Conservation (phyloP, 805 yeast species). For the Barnettozyma sp. region DNA sequence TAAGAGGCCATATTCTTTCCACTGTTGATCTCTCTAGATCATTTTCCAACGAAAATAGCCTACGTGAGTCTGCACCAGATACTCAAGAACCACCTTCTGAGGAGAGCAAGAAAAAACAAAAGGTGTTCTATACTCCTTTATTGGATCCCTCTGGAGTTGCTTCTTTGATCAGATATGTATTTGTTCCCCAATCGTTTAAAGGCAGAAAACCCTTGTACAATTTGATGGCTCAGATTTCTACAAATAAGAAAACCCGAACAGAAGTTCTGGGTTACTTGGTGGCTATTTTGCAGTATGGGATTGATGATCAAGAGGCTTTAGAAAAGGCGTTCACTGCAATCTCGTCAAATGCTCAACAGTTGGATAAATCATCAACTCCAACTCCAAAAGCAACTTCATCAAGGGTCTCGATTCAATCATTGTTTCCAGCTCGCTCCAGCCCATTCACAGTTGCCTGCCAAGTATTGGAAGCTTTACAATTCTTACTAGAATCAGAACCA, state of each 20-base stretch:
- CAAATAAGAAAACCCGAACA: conserved; percentile 68
- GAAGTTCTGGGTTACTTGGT: conserved; percentile 67
- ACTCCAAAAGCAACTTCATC: background rate
- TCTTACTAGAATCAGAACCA: conserved; percentile 56
- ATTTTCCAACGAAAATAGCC: too few relatives aligned
- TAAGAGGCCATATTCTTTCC: conserved; percentile 49
- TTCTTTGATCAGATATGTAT: conserved; percentile 60
- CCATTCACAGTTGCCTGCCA: conserved; percentile 72
- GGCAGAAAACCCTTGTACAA: conserved; percentile 60
- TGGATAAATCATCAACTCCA: conserved; percentile 17
- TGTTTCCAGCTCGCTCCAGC: conserved; percentile 51
- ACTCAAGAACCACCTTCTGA: conserved; percentile 7
- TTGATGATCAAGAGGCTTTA: conserved; percentile 48
- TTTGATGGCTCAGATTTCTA: conserved; percentile 59
- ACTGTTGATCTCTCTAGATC: too few relatives aligned
- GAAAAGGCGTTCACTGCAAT: conserved; percentile 57
- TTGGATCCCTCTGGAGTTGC: conserved; percentile 73
- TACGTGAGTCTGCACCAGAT: too few relatives aligned
- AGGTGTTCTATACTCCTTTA: conserved; percentile 52
- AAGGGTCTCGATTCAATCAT: conserved; percentile 8
- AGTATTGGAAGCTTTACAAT: conserved; percentile 66
- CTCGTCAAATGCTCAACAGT: conserved; percentile 25
- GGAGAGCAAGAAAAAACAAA: conserved; percentile 28
- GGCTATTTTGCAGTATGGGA: conserved; percentile 71
- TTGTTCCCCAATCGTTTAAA: conserved; percentile 60